Base-by-base conservation (phyloP, 768 basidiomycete genomes). In the Rossbeevera mucosa region DNA sequence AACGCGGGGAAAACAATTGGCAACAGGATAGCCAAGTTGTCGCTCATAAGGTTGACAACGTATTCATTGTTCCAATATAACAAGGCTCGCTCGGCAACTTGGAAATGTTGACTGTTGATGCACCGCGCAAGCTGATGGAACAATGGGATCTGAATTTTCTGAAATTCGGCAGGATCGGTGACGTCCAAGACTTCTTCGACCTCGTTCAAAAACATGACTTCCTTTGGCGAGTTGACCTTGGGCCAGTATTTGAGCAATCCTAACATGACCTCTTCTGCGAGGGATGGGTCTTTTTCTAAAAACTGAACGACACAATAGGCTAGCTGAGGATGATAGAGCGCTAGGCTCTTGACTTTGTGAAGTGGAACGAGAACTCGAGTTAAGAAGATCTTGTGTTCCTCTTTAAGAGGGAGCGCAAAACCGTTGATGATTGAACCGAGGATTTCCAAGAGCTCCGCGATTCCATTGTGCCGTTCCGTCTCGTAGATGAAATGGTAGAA, bases 61-160 rank as follows among this genome's bases (percentile, higher is more conserved):
- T 98, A 99, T 74, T 98, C 96, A 74, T 98, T 98, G 74, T 98
- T 97, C 96, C 96, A 99, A 70, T 96, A 98, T 60, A 96, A 80
- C 54, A 99, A 72, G 3, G 95, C 95, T 40, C 96, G 83, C 71
- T 99, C 96, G 6, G 96, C 95, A 26, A 99, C 95, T 73, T 99
- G 96, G 82, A 99, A 99, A 72, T 99, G 96, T 69, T 98, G 96
- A 64, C 91, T 94, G 68, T 95, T 96, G 81, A 99, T 94, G 74
- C 96, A 99, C 55, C 92, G 81, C 29, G 94, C 87, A 25, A 99
- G 80, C 69, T 98, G 96, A 50, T 86, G 85, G 80, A 99, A 99
- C 40, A 98, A 74, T 9, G 89, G 82, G 18, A 90, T 75, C 71
- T 96, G 91, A 55, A 98, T 90, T 79, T 98, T 98, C 70, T 86